Base-by-base conservation (phyloP, 176 grass and related monocot species). In the Themeda triandra region DNA sequence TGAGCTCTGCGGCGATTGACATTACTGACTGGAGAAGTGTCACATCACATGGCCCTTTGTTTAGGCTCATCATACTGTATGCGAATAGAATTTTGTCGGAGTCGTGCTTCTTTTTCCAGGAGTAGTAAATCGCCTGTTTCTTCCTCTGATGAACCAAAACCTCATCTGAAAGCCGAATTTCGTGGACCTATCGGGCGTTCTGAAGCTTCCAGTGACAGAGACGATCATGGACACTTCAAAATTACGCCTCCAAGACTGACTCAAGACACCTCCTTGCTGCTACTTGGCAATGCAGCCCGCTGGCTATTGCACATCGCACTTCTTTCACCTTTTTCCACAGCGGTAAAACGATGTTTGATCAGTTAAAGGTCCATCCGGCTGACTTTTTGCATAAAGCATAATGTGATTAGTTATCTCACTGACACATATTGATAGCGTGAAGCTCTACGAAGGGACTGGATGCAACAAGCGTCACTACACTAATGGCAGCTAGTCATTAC, bases 21-120 rank as follows among this genome's bases (percentile, higher is more conserved):
- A 19, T 41, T 76, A 84, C 69, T 70, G 84, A 84, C 75, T 49
- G 7, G 62, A 81, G 75, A 83, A 83, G 74, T 76, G 80, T 42
- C 80, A 23, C 62, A 53, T 75, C 84, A 31, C 37, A 49, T 32
- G 60, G 48, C 13, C 37, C 75, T 62, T 80, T 83, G 37, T 83
- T 73, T 83, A 79, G 33, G 62, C n/a, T 63, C 14, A 33, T 74
- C 17, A 80, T n/a, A n/a, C n/a, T n/a, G n/a, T n/a, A n/a, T 63
- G 67, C 49, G 80, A 87, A 63, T 80, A 90, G 25, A 87, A 51
- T 90, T 83, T 87, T 32, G 62, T 48, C 36, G 68, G 60, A 30
- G 18, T 3, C 37, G 2, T 15, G 27, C 25, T 71, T 58, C 36
- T 65, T 82, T 83, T 60, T 72, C 7, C 7, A 56, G 7, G 8